Conservation (phyloP, 2,329 filamentous ascomycete species). For the Acrocalymma vagum region DNA sequence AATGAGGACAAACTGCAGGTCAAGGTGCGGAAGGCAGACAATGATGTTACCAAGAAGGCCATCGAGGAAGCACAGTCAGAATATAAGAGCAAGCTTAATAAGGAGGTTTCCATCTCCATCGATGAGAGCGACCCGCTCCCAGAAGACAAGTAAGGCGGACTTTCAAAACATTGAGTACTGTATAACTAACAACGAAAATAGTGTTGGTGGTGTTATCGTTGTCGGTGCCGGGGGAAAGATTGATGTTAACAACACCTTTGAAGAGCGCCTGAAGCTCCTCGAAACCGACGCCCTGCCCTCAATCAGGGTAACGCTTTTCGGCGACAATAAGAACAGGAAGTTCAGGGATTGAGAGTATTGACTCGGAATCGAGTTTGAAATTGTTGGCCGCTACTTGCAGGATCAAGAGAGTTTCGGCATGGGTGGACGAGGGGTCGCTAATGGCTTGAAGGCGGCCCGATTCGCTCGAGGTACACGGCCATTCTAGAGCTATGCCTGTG, state of each 20-base stretch:
- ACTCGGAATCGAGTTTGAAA: not conserved
- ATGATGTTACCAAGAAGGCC: conserved; percentile 77
- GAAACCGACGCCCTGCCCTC: conserved; percentile 85
- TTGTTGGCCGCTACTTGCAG: not conserved
- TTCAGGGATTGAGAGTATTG: conserved; percentile 79
- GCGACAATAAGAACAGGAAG: conserved; percentile 92
- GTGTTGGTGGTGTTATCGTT: conserved; percentile 83
- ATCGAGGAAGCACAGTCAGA: conserved; percentile 78
- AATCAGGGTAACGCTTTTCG: conserved; percentile 87
- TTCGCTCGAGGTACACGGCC: not conserved
- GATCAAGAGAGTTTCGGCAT: conserved; percentile 11
- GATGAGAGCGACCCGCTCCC: conserved; percentile 83
- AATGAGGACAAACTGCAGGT: conserved; percentile 80
- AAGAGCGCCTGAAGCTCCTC: conserved; percentile 85
- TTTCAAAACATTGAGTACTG: not conserved
- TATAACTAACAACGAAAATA: conserved; percentile 54
- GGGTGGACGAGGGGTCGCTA: conserved; percentile 14
- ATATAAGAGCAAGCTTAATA: conserved; percentile 81
- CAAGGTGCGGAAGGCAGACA: conserved; percentile 81
- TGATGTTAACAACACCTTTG: conserved; percentile 98
- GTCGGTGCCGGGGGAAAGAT: conserved; percentile 90
- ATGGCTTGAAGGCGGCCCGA: not conserved
- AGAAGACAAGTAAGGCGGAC: conserved; percentile 77
- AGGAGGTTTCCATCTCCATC: conserved; percentile 73
- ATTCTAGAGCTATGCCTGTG: conserved; percentile 1